Conservation (phyloP, 139 green algal species). For the Chlorella sp. region DNA sequence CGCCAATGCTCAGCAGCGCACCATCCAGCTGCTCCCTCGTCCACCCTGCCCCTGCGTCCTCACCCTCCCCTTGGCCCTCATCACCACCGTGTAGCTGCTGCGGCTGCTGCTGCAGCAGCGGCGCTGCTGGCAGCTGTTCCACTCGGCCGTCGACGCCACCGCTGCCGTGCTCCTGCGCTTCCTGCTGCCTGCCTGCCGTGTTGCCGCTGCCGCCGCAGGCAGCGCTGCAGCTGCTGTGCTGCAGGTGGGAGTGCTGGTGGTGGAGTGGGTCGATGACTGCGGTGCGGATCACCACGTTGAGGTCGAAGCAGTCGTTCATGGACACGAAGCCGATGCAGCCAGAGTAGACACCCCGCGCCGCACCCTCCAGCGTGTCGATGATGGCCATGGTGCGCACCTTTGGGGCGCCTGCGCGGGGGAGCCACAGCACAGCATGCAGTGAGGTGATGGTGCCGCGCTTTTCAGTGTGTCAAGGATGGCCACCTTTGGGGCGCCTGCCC, state of each 20-base stretch:
- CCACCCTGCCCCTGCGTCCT: too few species aligned
- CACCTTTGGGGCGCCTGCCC: too few species aligned
- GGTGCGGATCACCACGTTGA: conserved; percentile 98
- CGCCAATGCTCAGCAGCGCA: conserved; percentile 67
- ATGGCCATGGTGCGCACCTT: conserved; percentile 85
- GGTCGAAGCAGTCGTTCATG: conserved; percentile 86
- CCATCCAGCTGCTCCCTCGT: background rate
- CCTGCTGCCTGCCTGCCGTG: background rate
- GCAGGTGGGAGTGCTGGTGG: background rate
- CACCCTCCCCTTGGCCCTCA: background rate
- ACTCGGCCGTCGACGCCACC: background rate
- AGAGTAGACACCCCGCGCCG: conserved; percentile 84
- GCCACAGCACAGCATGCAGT: too few species aligned
- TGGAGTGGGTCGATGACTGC: conserved; percentile 53
- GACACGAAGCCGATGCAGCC: conserved; percentile 87
- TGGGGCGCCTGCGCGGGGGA: conserved; percentile 48
- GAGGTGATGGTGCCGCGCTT: too few species aligned
- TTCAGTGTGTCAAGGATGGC: too few species aligned
- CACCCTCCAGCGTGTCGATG: conserved; percentile 81
- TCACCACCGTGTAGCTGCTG: background rate
- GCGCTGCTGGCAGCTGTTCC: too few species aligned
- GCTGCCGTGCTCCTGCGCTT: background rate
- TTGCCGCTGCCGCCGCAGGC: background rate
- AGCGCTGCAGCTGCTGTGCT: background rate
- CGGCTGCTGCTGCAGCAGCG: background rate